Conservation (phyloP, 202 grass and related monocot genomes). For the Elaeis oleifera region DNA sequence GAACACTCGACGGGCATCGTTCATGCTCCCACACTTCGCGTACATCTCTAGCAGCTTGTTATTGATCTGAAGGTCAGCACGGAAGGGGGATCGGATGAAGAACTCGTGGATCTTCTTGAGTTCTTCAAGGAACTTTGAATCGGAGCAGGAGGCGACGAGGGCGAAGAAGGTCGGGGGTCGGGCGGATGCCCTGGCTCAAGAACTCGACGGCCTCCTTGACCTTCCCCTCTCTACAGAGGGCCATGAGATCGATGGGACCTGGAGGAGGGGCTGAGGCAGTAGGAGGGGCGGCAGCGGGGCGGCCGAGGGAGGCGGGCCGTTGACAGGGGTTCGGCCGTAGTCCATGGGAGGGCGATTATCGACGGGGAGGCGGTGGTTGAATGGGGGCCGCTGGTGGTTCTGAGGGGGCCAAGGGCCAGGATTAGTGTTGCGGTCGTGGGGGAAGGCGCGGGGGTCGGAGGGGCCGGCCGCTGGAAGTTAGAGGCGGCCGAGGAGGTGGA, state of each 20-base stretch:
- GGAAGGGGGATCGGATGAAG: constrained; percentile 89
- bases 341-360: constrained; percentile 11
- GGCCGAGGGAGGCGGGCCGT: neutral
- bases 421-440: constrained; percentile 1
- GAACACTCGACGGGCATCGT: constrained; percentile 71
- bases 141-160: constrained; percentile 52
- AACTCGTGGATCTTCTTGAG: constrained; percentile 84
- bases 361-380: constrained; percentile 16
- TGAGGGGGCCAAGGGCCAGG: neutral
- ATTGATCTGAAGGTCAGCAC: constrained; percentile 57
- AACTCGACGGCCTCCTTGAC: constrained; percentile 74
- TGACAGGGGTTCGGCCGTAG: neutral
- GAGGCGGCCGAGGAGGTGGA: constrained; percentile 16
- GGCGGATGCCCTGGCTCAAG: too few relatives aligned
- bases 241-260: constrained; percentile 43
- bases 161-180: constrained; percentile 55
- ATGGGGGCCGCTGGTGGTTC: constrained; percentile 5
- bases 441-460: neutral
- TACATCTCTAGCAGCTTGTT: constrained; percentile 89
- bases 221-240: constrained; percentile 54
- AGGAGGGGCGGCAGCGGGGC: constrained; percentile 8
- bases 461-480: constrained; percentile 16
- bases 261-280: constrained; percentile 11
- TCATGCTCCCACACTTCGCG: constrained; percentile 51
- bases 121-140: constrained; percentile 56